Evolutionary conservation across 75 land plant genomes (phyloP), one percentile per base, ranked within the genome.

Genomic region (Pinus tabuliformis): DNA sequence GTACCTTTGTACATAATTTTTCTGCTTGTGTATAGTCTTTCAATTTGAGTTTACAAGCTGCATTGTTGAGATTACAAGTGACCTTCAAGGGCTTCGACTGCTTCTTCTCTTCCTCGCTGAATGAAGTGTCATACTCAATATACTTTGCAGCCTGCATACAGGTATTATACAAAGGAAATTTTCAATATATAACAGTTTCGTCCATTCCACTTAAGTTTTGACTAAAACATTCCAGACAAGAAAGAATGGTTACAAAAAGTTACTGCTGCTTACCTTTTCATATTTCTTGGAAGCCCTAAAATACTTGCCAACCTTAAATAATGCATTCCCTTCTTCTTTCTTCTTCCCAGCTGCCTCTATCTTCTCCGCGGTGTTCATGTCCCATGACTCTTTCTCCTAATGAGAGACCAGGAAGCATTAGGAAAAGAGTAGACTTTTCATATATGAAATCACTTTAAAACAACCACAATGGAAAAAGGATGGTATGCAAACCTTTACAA

Each of bases 41-140:
- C 49, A 95, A 77, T 77, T 95, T 95, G 72, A 95, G 83, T 80
- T 95, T 93, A 80, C 97, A 95, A 5, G 98, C 98, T 12, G 98
- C 98, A 91, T 90, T 78, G 60, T 95, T 95, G 57, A 95, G 85
- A 62, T 95, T 91, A 81, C 96, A 90, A 59, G 89, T 64, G 6
- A 85, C 76, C 66, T 90, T 95, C 22, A 95, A 57, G 16, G 77
- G 80, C 75, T 88, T 91, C 15, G 90, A 79, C 58, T 84, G 87
- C 75, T 88, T 88, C 77, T 95, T 95, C 85, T 95, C 97, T 33
- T 93, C 98, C 11, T 91, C 96, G 12, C 77, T 68, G 72, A 93
- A 95, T 1, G 89, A 77, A 16, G 81, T 78, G 65, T 95, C 98
- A 75, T 86, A 85, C 26, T 95, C 94, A 36, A 93, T 84, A 52